phyloP scores from a whole-genome alignment of 305 asterid species.

The Vinca major region DNA sequence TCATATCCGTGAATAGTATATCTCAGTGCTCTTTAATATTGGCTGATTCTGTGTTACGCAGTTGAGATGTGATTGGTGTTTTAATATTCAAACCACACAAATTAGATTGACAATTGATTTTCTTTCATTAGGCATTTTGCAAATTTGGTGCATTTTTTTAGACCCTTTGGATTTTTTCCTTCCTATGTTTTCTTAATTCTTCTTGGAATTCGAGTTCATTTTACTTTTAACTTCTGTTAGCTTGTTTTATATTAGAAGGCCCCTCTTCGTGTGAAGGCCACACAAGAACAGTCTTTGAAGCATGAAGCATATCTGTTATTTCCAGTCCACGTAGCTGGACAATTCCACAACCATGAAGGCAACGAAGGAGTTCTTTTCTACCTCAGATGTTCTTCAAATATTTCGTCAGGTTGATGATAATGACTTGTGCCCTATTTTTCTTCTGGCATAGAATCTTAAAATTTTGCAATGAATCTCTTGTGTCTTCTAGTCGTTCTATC shows the following conservation, averaged over 20 bases:
- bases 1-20: background rate
- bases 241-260: slow-evolving; percentile 15
- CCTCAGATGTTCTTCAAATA: slow-evolving; percentile 80
- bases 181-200: background rate
- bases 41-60: too few relatives aligned
- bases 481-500: background rate
- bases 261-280: slow-evolving; percentile 36
- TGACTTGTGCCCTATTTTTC: background rate
- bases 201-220: background rate
- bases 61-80: background rate
- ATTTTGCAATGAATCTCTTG: background rate
- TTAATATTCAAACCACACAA: background rate
- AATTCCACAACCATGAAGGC: slow-evolving; percentile 58
- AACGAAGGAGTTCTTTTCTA: slow-evolving; percentile 83
- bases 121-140: background rate
- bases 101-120: too few relatives aligned
- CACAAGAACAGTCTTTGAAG: slow-evolving; percentile 87
- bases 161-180: background rate
- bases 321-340: slow-evolving; percentile 82
- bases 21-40: too few relatives aligned
- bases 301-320: slow-evolving; percentile 93
- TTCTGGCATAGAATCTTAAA: background rate
- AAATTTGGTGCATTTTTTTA: background rate
- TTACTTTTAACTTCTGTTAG: background rate
- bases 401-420: slow-evolving; percentile 66